Evolutionary conservation across 768 basidiomycete species (phyloP), one percentile per base, ranked within the genome.

Genomic region (Collybia sp.): DNA sequence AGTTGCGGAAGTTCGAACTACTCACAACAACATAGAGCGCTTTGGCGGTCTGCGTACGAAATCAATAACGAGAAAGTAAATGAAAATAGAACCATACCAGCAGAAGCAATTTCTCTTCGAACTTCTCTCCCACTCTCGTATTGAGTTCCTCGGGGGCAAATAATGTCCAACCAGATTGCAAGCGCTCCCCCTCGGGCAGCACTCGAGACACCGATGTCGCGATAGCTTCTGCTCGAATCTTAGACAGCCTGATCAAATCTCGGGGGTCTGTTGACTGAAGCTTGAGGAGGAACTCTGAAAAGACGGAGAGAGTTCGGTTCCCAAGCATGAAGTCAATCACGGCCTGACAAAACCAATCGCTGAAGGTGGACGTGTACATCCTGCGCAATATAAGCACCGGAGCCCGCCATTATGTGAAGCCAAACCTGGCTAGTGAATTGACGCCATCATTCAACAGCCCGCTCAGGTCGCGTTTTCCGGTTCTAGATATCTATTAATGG

Each of bases 311-410:
- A 1, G 86, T 90, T 44, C 94, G 85, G 62, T 93, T 82, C 19
- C 93, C 94, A 42, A 94, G 81, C 73, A 88, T 81, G 57, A 83
- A 94, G 63, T 93, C 89, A 54, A 98, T 93, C 38, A 95, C 92
- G 0, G 94, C 93, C 67, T 99, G 96, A 47, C 79, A 84, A 65
- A 97, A 99, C 87, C 93, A 99, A 65, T 99, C 96, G 53, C 86
- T 83, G 59, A 92, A 92, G 1, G 89, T 87, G 15, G 90, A 85
- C 9, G 87, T 86, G 66, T 85, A 92, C 83, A 92, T 85, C 55
- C 89, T 86, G 44, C 19, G 32, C 30, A 11, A 40, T 32, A 37
- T 48, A 3, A 42, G 9, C 32, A 30, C 37, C 13, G 15, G 36
- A 34, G 3, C 15, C 12, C 38, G 30, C n/a, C 39, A 4, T 12